Evolutionary conservation across 2,329 filamentous ascomycete genomes (phyloP), one percentile per base, ranked within the genome.

Genomic region (Penicillium sp.): DNA sequence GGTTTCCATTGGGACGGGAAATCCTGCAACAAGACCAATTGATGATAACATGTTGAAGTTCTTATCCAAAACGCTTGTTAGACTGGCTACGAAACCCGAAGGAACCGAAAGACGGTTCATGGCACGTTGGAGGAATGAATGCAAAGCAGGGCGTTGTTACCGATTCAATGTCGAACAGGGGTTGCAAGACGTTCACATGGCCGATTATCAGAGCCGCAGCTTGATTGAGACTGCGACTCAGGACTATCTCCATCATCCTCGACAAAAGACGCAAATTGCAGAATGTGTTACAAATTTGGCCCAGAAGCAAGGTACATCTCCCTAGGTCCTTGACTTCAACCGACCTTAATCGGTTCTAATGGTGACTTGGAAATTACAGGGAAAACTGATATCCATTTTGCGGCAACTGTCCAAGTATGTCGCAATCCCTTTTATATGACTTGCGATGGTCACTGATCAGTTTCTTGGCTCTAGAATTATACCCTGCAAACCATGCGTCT

Each of bases 121-220:
- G 54, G 61, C 64, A 19, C 56, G 63, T 5, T 66, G 64, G 64
- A 55, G 44, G 1, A 56, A 58, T 5, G 60, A 61, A 1, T 24
- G 14, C 5, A 50, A 31, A 36, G 1, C 55, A 60, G 6, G 52
- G 61, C 0, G 75, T 72, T 43, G 77, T 72, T 55, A 31, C 27
- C 73, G 75, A 0, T 77, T 78, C 59, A 78, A 77, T 47, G 76
- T 79, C 6, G 62, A 72, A 7, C 69, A 70, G 3, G 75, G 76
- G 2, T 59, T 78, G 1, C 65, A 74, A 39, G 60, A 70, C n/a
- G 69, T 78, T 1, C 69, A 67, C 1, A 68, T 78, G 46, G 69
- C 73, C 7, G 73, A 77, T 19, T 73, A 60, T 36, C 51, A 67
- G 9, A 62, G 72, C 22, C 54, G 36, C 10, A 57, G 36, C 1